These are phyloP conservation scores for Tripterygium wilfordii DNA, from an alignment of 177 flowering plant genomes.

Conservation along the genomic window DNA sequence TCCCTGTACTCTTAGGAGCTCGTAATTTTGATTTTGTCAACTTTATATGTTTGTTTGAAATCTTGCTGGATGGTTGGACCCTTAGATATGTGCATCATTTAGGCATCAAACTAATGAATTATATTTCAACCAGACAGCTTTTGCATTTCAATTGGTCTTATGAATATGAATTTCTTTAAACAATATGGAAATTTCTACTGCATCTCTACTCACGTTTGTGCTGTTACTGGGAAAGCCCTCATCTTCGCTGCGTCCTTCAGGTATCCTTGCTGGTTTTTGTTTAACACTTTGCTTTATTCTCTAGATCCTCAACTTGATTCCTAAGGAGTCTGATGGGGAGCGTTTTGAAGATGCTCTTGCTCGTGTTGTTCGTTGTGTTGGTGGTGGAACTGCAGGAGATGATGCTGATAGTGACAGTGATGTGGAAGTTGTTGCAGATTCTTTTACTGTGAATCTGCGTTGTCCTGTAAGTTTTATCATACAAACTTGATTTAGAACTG, in stretches of 20 bases:
- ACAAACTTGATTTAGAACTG: neutral
- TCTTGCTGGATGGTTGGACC: too few relatives aligned
- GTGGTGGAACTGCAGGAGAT: conserved; percentile 73
- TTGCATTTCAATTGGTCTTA: too few relatives aligned
- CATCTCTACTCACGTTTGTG: conserved; percentile 1
- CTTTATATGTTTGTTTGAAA: too few relatives aligned
- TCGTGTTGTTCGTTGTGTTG: conserved; percentile 85
- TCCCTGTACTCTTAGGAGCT: too few relatives aligned
- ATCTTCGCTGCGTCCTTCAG: conserved; percentile 6
- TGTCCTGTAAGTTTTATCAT: conserved; percentile 78
- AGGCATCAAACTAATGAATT: too few relatives aligned
- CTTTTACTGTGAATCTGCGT: conserved; percentile 63
- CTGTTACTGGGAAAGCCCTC: neutral
- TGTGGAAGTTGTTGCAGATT: conserved; percentile 91
- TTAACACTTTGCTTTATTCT: neutral
- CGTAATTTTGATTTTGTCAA: too few relatives aligned
- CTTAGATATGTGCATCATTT: too few relatives aligned
- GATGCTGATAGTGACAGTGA: conserved; percentile 96
- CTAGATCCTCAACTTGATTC: conserved; percentile 72
- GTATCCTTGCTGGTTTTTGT: neutral
- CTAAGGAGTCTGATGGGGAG: conserved; percentile 79
- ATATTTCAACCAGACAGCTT: too few relatives aligned
- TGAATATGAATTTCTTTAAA: too few relatives aligned
- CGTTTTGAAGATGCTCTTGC: conserved; percentile 84
- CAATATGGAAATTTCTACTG: too few relatives aligned